Percentiles rank a stretch among this genome's conserved stretches.
These are phyloP conservation scores for Cryptococcus sp. DNA, from an alignment of 1,284 basidiomycete genomes.

Conservation along the genomic window DNA sequence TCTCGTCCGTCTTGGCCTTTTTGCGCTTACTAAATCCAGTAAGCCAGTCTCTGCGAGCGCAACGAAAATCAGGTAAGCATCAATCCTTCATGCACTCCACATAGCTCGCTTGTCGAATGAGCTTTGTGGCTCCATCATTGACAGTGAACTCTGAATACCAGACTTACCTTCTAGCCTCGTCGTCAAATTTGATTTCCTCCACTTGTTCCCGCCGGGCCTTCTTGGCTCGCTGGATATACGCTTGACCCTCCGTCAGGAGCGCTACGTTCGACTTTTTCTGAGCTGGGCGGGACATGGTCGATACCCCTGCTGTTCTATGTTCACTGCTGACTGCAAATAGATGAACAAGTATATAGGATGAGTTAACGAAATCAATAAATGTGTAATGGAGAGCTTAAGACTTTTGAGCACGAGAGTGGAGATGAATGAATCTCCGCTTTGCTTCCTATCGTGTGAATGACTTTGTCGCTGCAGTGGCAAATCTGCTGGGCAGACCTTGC, in stretches of 20 bases:
- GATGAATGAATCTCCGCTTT: too few species aligned
- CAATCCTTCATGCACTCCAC: background rate
- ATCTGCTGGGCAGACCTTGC: too few species aligned
- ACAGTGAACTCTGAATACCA: background rate
- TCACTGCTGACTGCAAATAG: background rate
- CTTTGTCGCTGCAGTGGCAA: too few species aligned
- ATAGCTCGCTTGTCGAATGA: background rate
- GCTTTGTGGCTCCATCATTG: background rate
- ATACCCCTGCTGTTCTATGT: background rate
- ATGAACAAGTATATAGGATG: background rate
- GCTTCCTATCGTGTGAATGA: too few species aligned
- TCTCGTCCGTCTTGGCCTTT: conserved; percentile 52
- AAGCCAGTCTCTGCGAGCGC: conserved; percentile 47
- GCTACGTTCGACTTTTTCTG: conserved; percentile 46
- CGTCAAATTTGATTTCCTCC: conserved; percentile 54
- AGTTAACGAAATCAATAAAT: too few species aligned
- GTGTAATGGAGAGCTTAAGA: too few species aligned
- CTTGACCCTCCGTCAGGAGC: conserved; percentile 52
- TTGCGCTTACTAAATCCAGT: conserved; percentile 54
- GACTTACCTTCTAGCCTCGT: conserved; percentile 48
- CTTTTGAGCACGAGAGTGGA: too few species aligned
- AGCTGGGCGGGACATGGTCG: conserved; percentile 3
- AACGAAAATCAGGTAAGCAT: background rate
- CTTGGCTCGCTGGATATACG: conserved; percentile 51
- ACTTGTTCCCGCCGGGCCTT: conserved; percentile 49